phyloP scores from a whole-genome alignment of 1,139 yeast genomes.

The Geotrichum citri-aurantii region DNA sequence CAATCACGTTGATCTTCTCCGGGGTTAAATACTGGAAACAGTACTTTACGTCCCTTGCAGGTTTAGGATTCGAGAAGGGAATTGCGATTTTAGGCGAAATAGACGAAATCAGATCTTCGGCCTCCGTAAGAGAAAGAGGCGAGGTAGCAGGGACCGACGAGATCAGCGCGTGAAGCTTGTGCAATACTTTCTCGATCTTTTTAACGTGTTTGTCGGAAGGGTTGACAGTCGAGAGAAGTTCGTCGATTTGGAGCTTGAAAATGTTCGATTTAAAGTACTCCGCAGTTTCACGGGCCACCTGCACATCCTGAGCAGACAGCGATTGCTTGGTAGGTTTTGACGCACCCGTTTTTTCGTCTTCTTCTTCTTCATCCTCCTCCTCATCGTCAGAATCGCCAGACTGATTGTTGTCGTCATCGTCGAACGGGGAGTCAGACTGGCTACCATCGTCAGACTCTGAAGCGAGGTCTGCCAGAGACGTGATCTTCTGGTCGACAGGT shows the following conservation, averaged over 20 bases:
- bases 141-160: slow-evolving; percentile 55
- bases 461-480: slow-evolving; percentile 9
- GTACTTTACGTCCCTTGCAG: slow-evolving; percentile 58
- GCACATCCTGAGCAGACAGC: slow-evolving; percentile 73
- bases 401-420: slow-evolving; percentile 6
- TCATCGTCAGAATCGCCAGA: slow-evolving; percentile 6
- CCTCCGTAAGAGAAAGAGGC: slow-evolving; percentile 49
- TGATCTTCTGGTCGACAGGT: not conserved
- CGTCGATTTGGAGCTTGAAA: slow-evolving; percentile 91
- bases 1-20: slow-evolving; percentile 68
- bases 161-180: slow-evolving; percentile 65
- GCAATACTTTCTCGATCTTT: slow-evolving; percentile 70
- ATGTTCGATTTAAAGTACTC: slow-evolving; percentile 91
- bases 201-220: slow-evolving; percentile 63
- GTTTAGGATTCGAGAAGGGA: slow-evolving; percentile 90
- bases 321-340: slow-evolving; percentile 27
- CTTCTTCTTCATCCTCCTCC: slow-evolving; percentile 37
- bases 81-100: slow-evolving; percentile 51
- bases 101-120: slow-evolving; percentile 43
- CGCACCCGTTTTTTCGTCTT: slow-evolving; percentile 29
- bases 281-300: slow-evolving; percentile 87
- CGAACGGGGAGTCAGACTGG: not conserved
- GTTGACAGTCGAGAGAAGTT: slow-evolving; percentile 70
- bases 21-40: slow-evolving; percentile 70
- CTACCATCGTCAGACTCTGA: slow-evolving; percentile 12